Evolutionary conservation across 306 rosid genomes (phyloP), one percentile per base, ranked within the genome.

Genomic region (Cicer cuneatum): DNA sequence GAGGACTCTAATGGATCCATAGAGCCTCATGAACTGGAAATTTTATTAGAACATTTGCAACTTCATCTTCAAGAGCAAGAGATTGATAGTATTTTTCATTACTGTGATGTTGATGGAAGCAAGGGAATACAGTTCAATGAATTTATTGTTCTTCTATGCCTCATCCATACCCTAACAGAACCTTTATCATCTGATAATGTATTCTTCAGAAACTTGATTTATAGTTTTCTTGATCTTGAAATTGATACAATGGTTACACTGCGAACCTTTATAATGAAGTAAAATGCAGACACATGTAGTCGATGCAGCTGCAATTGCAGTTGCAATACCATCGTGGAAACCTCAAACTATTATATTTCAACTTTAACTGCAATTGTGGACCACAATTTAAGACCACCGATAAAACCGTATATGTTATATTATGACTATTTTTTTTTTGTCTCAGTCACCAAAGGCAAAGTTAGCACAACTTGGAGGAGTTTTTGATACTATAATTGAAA

Each of bases 121-220:
- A 84, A 88, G 51, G 97, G 96, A 71, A 89, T 91, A 81, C 91
- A 91, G 46, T 89, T 89, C 76, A 93, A 86, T 40, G 98, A 93
- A 74, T 91, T 93, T 58, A 93, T 93, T 51, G 97, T 89, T 75
- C 98, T 91, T 64, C 87, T 93, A 9, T 93, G 97, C 74, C 94
- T 93, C 74, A 79, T 91, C 48, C 93, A 93, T 85, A 86, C 91
- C 77, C 80, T 89, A 66, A 84, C 86, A 79, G 89, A 88, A 65
- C 81, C 85, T 66, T 68, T 85, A 68, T 72, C 86, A 47, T 61
- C 87, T 40, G 42, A 85, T 53, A 75, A 56, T 15, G 98, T 90
- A 90, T 5, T 64, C 72, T 29, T 60, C 39, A 10, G 42, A 66
- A 60, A 49, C 80, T 80, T 42, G 7, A 57, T 75, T 8, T 29